phyloP scores from a whole-genome alignment of 371 early-diverging fungal genomes.

The Actinomucor elegans region DNA sequence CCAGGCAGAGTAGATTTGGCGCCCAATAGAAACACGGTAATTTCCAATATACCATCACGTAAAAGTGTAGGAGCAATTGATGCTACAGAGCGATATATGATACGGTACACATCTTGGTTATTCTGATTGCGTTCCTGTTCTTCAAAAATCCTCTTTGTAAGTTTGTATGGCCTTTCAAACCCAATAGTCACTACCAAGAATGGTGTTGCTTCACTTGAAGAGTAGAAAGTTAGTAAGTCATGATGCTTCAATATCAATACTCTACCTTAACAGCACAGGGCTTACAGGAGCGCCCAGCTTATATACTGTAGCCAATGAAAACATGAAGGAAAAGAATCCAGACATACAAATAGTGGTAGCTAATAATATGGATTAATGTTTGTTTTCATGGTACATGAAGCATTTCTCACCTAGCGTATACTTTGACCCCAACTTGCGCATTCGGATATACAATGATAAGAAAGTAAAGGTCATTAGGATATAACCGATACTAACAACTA shows the following conservation, averaged over 20 bases:
- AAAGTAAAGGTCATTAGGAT: constrained; percentile 4
- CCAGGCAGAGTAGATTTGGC: background rate
- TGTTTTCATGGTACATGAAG: background rate
- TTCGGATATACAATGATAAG: constrained; percentile 8
- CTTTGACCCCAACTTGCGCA: constrained; percentile 9
- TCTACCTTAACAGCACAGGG: background rate
- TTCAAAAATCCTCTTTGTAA: background rate
- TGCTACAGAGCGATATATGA: background rate
- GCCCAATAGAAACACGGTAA: background rate
- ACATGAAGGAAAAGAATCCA: constrained; percentile 1
- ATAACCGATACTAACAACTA: background rate
- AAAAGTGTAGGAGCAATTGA: background rate
- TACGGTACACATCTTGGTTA: background rate
- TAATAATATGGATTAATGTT: background rate
- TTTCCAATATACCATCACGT: background rate
- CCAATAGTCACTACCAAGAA: constrained; percentile 1
- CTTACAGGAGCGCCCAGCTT: background rate
- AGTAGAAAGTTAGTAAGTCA: background rate
- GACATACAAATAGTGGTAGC: background rate
- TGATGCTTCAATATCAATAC: background rate
- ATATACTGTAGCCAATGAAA: background rate
- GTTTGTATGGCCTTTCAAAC: background rate
- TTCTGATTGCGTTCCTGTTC: background rate
- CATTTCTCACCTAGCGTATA: constrained; percentile 1
- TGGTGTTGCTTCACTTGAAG: background rate